Conservation (phyloP, 306 rosid genomes). For the Begonia masoniana region DNA sequence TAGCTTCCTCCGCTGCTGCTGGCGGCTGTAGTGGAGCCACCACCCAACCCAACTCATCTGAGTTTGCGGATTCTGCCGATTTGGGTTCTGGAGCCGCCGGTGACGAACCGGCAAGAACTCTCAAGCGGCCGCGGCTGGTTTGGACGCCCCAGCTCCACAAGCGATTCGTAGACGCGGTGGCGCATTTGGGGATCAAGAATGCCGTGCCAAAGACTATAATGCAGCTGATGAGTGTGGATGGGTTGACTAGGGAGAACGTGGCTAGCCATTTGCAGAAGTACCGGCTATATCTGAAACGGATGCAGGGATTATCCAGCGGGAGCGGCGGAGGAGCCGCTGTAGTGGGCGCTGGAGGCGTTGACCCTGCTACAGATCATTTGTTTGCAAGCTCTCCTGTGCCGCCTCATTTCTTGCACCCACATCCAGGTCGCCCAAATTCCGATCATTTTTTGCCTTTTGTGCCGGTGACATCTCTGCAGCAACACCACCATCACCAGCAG, state of each 20-base stretch:
- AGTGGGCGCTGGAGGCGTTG: constrained; percentile 22
- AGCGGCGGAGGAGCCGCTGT: constrained; percentile 21
- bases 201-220: constrained; percentile 98
- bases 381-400: constrained; percentile 93
- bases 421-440: constrained; percentile 50
- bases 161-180: constrained; percentile 88
- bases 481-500: constrained; percentile 68
- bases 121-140: constrained; percentile 82
- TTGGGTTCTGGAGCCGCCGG: constrained; percentile 65
- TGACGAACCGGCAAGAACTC: constrained; percentile 82
- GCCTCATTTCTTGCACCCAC: constrained; percentile 72
- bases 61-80: constrained; percentile 73
- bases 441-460: constrained; percentile 77
- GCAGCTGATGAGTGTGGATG: constrained; percentile 99
- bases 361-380: constrained; percentile 77
- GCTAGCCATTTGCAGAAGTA: constrained; percentile 95
- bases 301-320: constrained; percentile 58
- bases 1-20: constrained; percentile 2
- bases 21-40: neutral
- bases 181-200: constrained; percentile 87
- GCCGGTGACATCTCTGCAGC: constrained; percentile 59
- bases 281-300: constrained; percentile 85
- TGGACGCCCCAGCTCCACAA: constrained; percentile 99
- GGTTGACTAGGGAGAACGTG: constrained; percentile 81
- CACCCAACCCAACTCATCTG: constrained; percentile 51